phyloP scores from a whole-genome alignment of 148 eudicot genomes.

The Rhododendron kiyosumense region DNA sequence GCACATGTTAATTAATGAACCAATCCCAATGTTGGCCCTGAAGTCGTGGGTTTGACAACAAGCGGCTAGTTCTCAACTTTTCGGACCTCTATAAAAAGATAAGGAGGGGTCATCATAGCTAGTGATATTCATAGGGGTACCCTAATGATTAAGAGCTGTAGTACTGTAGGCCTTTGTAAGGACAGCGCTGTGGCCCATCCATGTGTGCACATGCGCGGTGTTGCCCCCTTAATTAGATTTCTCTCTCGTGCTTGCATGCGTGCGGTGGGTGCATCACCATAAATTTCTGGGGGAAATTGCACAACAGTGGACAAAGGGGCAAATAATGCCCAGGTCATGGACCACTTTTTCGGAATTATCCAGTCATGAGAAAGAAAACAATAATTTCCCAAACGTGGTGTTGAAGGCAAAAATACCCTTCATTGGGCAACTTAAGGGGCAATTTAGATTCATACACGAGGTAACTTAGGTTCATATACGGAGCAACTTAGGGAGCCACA shows the following conservation, averaged over 20 bases:
- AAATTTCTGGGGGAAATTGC: not conserved
- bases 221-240: not conserved
- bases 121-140: not conserved
- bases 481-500: no score
- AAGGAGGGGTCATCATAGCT: not conserved
- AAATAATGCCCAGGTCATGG: no score
- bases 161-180: slow-evolving; percentile 11
- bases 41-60: not conserved
- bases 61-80: slow-evolving; percentile 10
- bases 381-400: no score
- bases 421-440: no score
- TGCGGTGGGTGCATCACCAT: not conserved
- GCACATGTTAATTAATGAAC: not conserved
- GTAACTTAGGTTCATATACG: no score
- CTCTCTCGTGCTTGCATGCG: not conserved
- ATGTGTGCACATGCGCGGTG: slow-evolving; percentile 26
- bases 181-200: slow-evolving; percentile 16
- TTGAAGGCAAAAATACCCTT: no score
- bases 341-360: no score
- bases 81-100: not conserved
- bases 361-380: no score
- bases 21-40: not conserved
- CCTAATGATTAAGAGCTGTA: slow-evolving; percentile 8
- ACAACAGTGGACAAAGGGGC: no score
- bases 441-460: no score